Base-by-base conservation (phyloP, 108 stramenopile species). In the Epithemia pelagica region DNA sequence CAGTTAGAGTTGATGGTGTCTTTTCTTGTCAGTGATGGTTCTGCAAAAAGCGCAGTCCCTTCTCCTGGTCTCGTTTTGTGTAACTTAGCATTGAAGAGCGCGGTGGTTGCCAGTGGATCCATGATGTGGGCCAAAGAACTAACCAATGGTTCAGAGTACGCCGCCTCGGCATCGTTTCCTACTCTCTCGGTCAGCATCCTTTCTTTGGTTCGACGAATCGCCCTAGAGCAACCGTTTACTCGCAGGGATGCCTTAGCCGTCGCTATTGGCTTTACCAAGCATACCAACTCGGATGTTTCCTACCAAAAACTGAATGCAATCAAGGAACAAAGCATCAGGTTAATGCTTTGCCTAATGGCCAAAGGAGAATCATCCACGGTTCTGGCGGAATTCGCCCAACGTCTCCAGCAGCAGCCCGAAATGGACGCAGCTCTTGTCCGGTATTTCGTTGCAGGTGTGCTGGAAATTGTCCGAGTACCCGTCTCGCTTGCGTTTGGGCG, bases 281-380 rank as follows among this genome's bases (percentile, higher is more conserved):
- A 94, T 59, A 80, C 87, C 8, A 88, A 85, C 58, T 77, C 82
- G 29, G 92, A 94, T 52, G 77, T 94, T 68, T 84, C 86, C 0
- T 90, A 87, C 61, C 82, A 86, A 66, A 94, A 82, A 62, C 81
- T 90, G 81, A 86, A 85, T 71, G 83, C 73, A 52, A 82, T 94
- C 73, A 90, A 89, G 61, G 92, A 94, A 62, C 92, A 94, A 74
- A 81, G 77, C 54, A 72, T 94, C 10, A 74, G 92, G 29, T 67
- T 94, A 51, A 80, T 94, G 32, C 56, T 94, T 2, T 76, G 80
- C 61, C 69, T 94, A 21, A 74, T 72, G 29, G 72, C 76, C 1
- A 73, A 87, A 73, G 92, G 92, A 19, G 76, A 88, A 58, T 73
- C 76, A 0, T 61, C 82, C 27, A 51, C 68, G 8, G 89, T 94